phyloP scores from a whole-genome alignment of 805 yeast species.

The Pichia pseudocactophila region DNA sequence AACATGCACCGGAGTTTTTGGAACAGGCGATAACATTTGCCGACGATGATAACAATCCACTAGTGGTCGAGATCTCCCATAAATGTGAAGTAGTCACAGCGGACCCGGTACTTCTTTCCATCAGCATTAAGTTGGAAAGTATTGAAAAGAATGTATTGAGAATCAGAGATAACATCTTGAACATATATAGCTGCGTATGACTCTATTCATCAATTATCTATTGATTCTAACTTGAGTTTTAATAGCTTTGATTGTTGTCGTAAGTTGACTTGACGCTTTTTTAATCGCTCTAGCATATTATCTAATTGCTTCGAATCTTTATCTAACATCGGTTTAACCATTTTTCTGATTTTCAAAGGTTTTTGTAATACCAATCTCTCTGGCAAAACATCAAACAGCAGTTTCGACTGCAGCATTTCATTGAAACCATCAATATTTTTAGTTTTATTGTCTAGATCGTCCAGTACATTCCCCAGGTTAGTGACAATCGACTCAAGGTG shows the following conservation, averaged over 20 bases:
- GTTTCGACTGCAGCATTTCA: slow-evolving; percentile 2
- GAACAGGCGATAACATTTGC: slow-evolving; percentile 56
- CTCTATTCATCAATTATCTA: slow-evolving; percentile 1
- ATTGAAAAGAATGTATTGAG: slow-evolving; percentile 42
- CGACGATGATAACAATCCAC: slow-evolving; percentile 25
- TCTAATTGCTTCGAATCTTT: slow-evolving; percentile 4
- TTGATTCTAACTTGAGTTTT: slow-evolving; percentile 12
- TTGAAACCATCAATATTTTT: neutral
- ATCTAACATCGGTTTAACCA: slow-evolving; percentile 11
- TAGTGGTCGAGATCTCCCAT: slow-evolving; percentile 53
- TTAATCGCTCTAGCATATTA: neutral
- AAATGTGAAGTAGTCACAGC: slow-evolving; percentile 54
- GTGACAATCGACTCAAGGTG: neutral
- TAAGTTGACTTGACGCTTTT: slow-evolving; percentile 6
- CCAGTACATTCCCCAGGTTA: slow-evolving; percentile 4
- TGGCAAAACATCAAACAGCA: slow-evolving; percentile 13
- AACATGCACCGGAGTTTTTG: slow-evolving; percentile 41
- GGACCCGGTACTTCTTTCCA: slow-evolving; percentile 57
- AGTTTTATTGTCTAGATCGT: slow-evolving; percentile 5
- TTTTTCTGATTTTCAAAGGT: slow-evolving; percentile 4
- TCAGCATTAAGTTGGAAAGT: slow-evolving; percentile 54
- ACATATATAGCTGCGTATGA: neutral
- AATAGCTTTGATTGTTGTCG: slow-evolving; percentile 10
- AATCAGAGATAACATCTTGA: slow-evolving; percentile 14
- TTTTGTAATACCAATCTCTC: slow-evolving; percentile 8